These are phyloP conservation scores for Asterophora parasitica DNA, from an alignment of 768 basidiomycete genomes.

Conservation along the genomic window DNA sequence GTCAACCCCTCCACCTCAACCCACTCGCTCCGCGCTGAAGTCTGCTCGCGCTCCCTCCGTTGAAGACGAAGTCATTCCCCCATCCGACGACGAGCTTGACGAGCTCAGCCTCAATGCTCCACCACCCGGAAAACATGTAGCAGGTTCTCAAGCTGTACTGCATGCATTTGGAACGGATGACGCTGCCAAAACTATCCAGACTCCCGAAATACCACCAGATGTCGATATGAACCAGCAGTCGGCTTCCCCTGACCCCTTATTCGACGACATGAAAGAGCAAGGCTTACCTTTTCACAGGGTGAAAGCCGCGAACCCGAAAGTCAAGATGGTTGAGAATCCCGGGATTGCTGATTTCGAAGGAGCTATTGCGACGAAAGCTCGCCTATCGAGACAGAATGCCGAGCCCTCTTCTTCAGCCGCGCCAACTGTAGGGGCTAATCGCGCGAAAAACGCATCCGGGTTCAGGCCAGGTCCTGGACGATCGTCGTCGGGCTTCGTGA, in stretches of 20 bases:
- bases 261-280: not conserved
- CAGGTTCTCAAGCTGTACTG: not conserved
- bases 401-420: slow-evolving; percentile 10
- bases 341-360: slow-evolving; percentile 25
- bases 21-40: not conserved
- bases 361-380: slow-evolving; percentile 48
- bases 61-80: slow-evolving; percentile 25
- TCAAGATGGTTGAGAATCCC: slow-evolving; percentile 48
- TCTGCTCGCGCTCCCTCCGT: slow-evolving; percentile 22
- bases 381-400: slow-evolving; percentile 27
- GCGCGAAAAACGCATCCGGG: slow-evolving; percentile 7
- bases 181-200: not conserved
- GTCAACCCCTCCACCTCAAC: too few relatives aligned
- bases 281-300: slow-evolving; percentile 39
- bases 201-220: not conserved
- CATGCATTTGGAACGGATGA: not conserved
- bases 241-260: not conserved
- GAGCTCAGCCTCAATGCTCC: slow-evolving; percentile 13
- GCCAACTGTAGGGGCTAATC: not conserved
- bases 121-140: not conserved
- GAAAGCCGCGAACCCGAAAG: slow-evolving; percentile 47
- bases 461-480: slow-evolving; percentile 47
- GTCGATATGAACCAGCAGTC: not conserved
- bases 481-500: slow-evolving; percentile 38
- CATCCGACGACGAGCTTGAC: slow-evolving; percentile 33